Conservation (phyloP, 2,329 filamentous ascomycete genomes). For the Botrytis medusae region DNA sequence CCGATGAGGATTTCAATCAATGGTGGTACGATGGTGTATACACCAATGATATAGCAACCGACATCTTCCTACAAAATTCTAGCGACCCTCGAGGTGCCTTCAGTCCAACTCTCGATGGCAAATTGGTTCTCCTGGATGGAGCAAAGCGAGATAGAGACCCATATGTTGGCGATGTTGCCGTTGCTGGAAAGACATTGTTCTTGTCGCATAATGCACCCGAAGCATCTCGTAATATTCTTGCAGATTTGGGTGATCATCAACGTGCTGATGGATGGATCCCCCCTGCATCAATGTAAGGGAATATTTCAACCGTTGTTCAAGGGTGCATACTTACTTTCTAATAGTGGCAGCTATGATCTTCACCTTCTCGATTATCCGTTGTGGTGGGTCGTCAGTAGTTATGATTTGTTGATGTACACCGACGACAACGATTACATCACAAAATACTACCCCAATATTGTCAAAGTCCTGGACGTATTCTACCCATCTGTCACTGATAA, state of each 20-base stretch:
- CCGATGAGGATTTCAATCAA: slow-evolving; percentile 49
- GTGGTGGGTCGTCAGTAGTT: slow-evolving; percentile 52
- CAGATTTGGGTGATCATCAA: slow-evolving; percentile 51
- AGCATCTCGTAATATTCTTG: slow-evolving; percentile 49
- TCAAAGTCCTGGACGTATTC: slow-evolving; percentile 47
- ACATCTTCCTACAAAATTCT: slow-evolving; percentile 48
- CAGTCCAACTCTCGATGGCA: slow-evolving; percentile 47
- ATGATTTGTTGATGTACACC: slow-evolving; percentile 52
- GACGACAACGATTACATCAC: slow-evolving; percentile 46
- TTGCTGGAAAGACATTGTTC: slow-evolving; percentile 50
- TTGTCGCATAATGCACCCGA: slow-evolving; percentile 47
- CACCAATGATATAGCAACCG: slow-evolving; percentile 51
- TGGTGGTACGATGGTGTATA: slow-evolving; percentile 56
- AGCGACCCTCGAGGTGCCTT: slow-evolving; percentile 50
- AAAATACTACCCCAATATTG: slow-evolving; percentile 45
- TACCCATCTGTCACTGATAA: slow-evolving; percentile 47
- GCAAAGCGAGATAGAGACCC: slow-evolving; percentile 54
- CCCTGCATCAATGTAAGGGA: slow-evolving; percentile 50
- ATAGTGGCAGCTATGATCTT: slow-evolving; percentile 48
- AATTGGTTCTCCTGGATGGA: slow-evolving; percentile 51
- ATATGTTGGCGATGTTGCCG: slow-evolving; percentile 53
- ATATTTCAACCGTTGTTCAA: no score
- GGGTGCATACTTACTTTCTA: background rate
- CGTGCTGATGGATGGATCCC: slow-evolving; percentile 54
- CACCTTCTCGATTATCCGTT: slow-evolving; percentile 53